Evolutionary conservation across 1,139 yeast species (phyloP), one percentile per base, ranked within the genome.

Genomic region (Pichia sp.): DNA sequence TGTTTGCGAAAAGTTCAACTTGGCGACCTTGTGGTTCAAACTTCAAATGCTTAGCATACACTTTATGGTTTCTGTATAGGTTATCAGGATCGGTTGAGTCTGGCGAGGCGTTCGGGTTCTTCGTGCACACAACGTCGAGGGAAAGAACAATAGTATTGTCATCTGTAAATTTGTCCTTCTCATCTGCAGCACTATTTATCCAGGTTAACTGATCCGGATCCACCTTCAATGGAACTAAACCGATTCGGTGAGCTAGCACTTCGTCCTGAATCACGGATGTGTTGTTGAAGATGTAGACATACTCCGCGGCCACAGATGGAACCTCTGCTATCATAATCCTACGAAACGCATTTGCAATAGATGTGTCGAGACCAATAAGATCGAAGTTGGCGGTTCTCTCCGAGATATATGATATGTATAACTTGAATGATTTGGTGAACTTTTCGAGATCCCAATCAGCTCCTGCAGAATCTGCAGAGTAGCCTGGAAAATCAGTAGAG

Each of bases 231-330:
- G 99, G 99, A 51, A 93, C 79, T 58, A 93, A 76, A 44, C 99
- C 99, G 56, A 93, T 82, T 74, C 99, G 82, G 65, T 89, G 97
- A 4, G 99, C 93, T 61, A 93, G 79, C 13, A 93, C 96, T 72
- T 93, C 99, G 69, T 93, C 99, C 69, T 91, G 98, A 58, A 93
- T 87, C 49, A 93, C 96, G 3, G 96, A 87, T 1, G 99, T 93
- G 72, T 93, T 93, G 78, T 89, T 91, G 73, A 86, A 87, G 58
- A 93, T 79, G 67, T 86, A 91, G 30, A 93, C 89, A 57, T 87
- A 81, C 69, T 93, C 99, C 28, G 96, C 87, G 8, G 99, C 99
- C 46, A 93, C 95, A 3, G 95, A 80, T 19, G 99, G 99, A 34
- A 93, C 96, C 68, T 93, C 99, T 1, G 97, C 82, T 57, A 93